phyloP scores from a whole-genome alignment of 2,329 filamentous ascomycete species.

The Coleophoma cylindrospora region DNA sequence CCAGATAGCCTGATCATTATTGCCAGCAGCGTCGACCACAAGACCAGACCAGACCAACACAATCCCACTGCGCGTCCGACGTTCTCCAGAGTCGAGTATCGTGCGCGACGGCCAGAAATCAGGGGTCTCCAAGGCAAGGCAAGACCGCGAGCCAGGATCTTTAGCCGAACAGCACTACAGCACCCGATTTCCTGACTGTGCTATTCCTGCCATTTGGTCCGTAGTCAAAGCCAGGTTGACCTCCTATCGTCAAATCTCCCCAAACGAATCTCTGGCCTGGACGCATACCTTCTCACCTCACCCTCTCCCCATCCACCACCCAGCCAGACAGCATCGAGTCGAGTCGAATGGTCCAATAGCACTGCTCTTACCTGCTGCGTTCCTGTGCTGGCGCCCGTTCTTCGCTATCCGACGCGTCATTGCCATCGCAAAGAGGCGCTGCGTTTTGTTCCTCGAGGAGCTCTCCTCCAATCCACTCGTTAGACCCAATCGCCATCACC shows the following conservation, averaged over 20 bases:
- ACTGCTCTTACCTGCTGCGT: conserved; percentile 12
- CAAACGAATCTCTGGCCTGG: conserved; percentile 1
- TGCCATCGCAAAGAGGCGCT: conserved; percentile 10
- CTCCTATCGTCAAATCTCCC: background rate
- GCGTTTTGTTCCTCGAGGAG: conserved; percentile 18
- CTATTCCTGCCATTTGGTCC: too few relatives aligned
- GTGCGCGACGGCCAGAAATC: background rate
- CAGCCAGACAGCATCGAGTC: background rate
- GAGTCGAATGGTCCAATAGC: conserved; percentile 18
- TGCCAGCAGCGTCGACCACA: too few relatives aligned
- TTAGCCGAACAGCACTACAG: background rate
- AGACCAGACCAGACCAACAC: too few relatives aligned
- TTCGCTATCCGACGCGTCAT: conserved; percentile 19
- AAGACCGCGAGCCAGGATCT: background rate
- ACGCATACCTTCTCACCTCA: background rate
- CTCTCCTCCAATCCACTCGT: conserved; percentile 26
- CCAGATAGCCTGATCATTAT: too few relatives aligned
- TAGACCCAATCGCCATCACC: conserved; percentile 11
- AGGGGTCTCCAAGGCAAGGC: background rate
- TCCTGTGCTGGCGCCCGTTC: conserved; percentile 13
- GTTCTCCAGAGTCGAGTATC: too few relatives aligned
- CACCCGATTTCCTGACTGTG: background rate
- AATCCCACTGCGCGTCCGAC: too few relatives aligned
- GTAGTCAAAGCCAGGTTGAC: too few relatives aligned
- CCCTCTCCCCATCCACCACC: conserved; percentile 4